Percentiles rank a stretch among this genome's conserved stretches.
Evolutionary conservation across 2,329 filamentous ascomycete species (phyloP).

Genomic region (Colletotrichum siamense): DNA sequence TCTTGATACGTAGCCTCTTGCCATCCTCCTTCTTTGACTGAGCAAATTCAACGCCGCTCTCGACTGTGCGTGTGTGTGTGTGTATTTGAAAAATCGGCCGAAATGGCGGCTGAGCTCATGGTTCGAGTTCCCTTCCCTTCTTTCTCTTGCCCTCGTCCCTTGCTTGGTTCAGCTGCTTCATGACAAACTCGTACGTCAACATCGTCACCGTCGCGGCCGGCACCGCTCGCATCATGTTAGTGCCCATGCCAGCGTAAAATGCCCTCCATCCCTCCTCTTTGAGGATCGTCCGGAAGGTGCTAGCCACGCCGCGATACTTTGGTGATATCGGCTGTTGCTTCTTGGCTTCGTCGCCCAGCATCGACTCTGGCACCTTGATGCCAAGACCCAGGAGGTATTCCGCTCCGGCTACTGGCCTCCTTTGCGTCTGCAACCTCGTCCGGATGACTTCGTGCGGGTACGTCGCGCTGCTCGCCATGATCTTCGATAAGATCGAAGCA

Average conservation of each 20-base stretch:
- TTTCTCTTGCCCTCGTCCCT: conserved; percentile 44
- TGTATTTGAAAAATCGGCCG: not conserved
- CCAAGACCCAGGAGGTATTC: conserved; percentile 57
- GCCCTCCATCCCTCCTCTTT: conserved; percentile 93
- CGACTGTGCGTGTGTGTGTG: not conserved
- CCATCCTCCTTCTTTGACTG: not conserved
- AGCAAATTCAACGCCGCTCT: conserved; percentile 25
- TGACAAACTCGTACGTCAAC: conserved; percentile 89
- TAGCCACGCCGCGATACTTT: conserved; percentile 79
- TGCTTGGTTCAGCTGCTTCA: conserved; percentile 55
- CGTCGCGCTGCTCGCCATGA: conserved; percentile 91
- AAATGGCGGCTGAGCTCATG: not conserved
- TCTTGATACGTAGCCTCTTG: not conserved
- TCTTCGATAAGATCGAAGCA: conserved; percentile 92
- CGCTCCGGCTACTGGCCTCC: conserved; percentile 67
- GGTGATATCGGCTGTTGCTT: conserved; percentile 37
- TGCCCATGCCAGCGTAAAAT: conserved; percentile 96
- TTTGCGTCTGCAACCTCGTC: conserved; percentile 92
- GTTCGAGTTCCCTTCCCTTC: conserved; percentile 20
- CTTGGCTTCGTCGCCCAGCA: conserved; percentile 44
- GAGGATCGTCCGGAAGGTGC: conserved; percentile 84
- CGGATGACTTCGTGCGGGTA: conserved; percentile 97
- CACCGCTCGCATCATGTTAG: conserved; percentile 95
- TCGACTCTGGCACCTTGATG: conserved; percentile 44
- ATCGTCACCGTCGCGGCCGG: conserved; percentile 97